Evolutionary conservation across 2,329 filamentous ascomycete genomes (phyloP), one percentile per base, ranked within the genome.

Genomic region (Clathrospora elynae): DNA sequence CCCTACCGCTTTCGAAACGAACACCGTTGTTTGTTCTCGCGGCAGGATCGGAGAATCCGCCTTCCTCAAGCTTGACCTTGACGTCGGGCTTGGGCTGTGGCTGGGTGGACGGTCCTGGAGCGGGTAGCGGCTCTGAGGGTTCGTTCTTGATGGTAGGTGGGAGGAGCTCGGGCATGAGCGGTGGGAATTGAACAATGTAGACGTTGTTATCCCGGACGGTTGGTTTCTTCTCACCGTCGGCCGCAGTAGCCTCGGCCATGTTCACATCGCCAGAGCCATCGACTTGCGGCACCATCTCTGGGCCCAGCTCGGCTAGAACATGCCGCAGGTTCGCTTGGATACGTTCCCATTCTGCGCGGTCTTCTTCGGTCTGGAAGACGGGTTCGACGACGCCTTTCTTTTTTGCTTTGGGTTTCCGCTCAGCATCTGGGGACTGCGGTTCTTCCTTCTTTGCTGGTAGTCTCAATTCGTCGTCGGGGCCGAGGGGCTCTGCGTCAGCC

Each of bases 101-200:
- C 32, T 41, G 20, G 39, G 22, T 29, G 45, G 57, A 28, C 8
- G 46, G 40, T 22, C n/a, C n/a, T n/a, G 51, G 46, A 4, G 62
- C 42, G 6, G 36, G 18, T 5, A 36, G 38, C 3, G 26, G 17
- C 17, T 59, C 60, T 11, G 48, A 53, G 2, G 53, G 40, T 28
- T 70, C 64, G 17, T 64, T 57, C 37, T 68, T 68, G 37, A 66
- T 53, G 10, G 57, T 59, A 1, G 75, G 68, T 7, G 74, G 59
- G 23, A 72, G 55, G 16, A 85, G 74, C 45, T 79, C 78, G 4
- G 83, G 83, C 3, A 84, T 78, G 44, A 83, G 74, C 0, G 83
- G 81, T 9, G 83, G 83, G 56, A 85, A 78, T 63, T 85, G 83
- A 63, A 85, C 80, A 36, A 85, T 73, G 61, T 85, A 85, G 38